Base-by-base conservation (phyloP, 805 yeast genomes). In the Wickerhamiella azyma region DNA sequence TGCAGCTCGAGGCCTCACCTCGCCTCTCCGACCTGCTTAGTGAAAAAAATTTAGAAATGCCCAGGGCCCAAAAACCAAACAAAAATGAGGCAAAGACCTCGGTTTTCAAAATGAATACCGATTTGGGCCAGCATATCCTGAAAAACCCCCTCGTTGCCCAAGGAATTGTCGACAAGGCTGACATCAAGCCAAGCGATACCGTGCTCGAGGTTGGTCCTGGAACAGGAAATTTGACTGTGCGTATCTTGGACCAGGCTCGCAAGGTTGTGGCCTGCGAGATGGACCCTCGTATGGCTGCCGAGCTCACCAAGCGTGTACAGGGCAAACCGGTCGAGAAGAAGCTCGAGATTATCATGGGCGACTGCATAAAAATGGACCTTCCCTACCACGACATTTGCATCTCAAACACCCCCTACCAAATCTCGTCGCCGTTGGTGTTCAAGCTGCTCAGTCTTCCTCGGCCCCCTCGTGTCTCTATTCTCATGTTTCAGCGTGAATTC, bases 281-380 rank as follows among this genome's bases (percentile, higher is more conserved):
- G 85, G 98, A 92, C 66, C 98, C 98, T n/a, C 72, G 96, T 67
- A 92, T 92, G 98, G 98, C 97, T 2, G 97, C 97, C 0, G 98
- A 92, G 65, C 71, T 92, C 57, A 85, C 96, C 9, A 92, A 92
- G 63, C 80, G 98, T 69, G 97, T 92, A 13, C 96, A 85, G 58
- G 96, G 96, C 10, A 89, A 94, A n/a, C 88, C 96, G 1, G 81
- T 75, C 47, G 92, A 86, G 62, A 85, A 85, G 66, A 88, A 86
- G 61, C 70, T 92, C 47, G 97, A 92, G 52, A 85, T 92, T 49
- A 66, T 89, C 58, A 71, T 92, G 52, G 98, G 98, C 16, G 98
- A 92, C 66, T 88, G 86, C 62, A 89, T 92, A 77, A 92, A 92
- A 65, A 78, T 94, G 2, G 96, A 92, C 40, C 67, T 92, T 47